A percentile compares a stretch with the other conserved stretches of the same genome.
These are phyloP conservation scores for Entamoeba invadens DNA, from an alignment of 208 protist species.

Conservation along the genomic window DNA sequence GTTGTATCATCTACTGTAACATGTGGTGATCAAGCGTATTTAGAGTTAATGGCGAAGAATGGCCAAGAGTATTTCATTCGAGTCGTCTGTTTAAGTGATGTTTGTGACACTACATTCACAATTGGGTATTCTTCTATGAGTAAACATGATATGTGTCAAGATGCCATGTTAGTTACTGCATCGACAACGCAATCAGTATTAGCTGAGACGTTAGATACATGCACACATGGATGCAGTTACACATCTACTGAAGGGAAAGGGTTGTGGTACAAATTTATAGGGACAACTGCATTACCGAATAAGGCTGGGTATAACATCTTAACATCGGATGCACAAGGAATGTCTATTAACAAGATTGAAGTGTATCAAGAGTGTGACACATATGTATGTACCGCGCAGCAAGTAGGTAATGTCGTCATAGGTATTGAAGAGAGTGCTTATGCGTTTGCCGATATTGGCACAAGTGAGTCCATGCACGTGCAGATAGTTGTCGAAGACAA, in stretches of 20 bases:
- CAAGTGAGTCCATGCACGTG: neutral
- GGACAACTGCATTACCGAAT: neutral
- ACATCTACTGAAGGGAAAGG: neutral
- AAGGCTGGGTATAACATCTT: neutral
- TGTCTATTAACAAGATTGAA: neutral
- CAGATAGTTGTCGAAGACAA: neutral
- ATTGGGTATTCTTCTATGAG: neutral
- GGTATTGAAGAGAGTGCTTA: neutral
- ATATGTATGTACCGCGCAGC: neutral
- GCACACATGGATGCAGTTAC: neutral
- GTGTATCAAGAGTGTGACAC: neutral
- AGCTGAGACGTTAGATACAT: neutral
- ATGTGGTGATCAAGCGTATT: neutral
- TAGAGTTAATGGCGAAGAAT: neutral
- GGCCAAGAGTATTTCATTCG: neutral
- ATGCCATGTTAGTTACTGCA: neutral
- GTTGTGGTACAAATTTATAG: neutral
- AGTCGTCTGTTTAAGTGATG: neutral
- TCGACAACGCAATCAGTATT: neutral
- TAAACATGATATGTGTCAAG: neutral
- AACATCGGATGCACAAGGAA: neutral
- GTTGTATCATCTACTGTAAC: neutral
- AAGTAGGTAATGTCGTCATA: neutral
- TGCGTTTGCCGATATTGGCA: neutral
- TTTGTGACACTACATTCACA: neutral